Evolutionary conservation across 257 asterid species (phyloP).

Genomic region (Plantago ovata): DNA sequence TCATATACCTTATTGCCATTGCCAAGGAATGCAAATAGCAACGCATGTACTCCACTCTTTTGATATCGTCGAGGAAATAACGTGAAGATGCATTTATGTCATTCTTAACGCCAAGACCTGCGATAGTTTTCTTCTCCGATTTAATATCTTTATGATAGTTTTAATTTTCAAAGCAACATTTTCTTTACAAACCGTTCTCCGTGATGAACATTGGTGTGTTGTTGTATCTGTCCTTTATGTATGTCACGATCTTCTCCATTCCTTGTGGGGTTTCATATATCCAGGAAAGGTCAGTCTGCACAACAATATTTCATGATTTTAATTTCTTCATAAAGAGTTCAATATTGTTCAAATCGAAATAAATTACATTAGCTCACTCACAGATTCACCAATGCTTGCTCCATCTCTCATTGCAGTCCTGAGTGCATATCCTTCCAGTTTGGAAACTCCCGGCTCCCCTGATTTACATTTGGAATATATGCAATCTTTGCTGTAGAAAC

Average conservation of each 20-base stretch:
- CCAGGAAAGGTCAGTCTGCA: slow-evolving; percentile 48
- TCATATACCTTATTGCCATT: slow-evolving; percentile 40
- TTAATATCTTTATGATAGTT: neutral
- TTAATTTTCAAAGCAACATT: neutral
- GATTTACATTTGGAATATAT: slow-evolving; percentile 37
- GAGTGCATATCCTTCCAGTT: slow-evolving; percentile 37
- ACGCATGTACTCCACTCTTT: slow-evolving; percentile 46
- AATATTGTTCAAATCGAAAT: neutral
- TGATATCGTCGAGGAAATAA: slow-evolving; percentile 26
- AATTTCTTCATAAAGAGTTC: neutral
- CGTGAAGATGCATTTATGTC: slow-evolving; percentile 22
- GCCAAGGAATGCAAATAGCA: slow-evolving; percentile 37
- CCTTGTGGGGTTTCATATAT: slow-evolving; percentile 48
- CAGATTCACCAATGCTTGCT: slow-evolving; percentile 40
- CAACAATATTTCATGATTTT: neutral
- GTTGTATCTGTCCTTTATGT: slow-evolving; percentile 50
- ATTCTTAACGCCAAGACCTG: slow-evolving; percentile 37
- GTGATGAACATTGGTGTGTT: slow-evolving; percentile 54
- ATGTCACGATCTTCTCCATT: slow-evolving; percentile 48
- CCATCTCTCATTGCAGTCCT: slow-evolving; percentile 39
- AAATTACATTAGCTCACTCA: slow-evolving; percentile 22
- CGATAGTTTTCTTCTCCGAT: neutral
- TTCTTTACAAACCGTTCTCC: slow-evolving; percentile 53
- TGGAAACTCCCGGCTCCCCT: slow-evolving; percentile 38
- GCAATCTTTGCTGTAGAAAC: slow-evolving; percentile 55